Base-by-base conservation (phyloP, 1,284 basidiomycete genomes). In the Leccinum angustisporum region DNA sequence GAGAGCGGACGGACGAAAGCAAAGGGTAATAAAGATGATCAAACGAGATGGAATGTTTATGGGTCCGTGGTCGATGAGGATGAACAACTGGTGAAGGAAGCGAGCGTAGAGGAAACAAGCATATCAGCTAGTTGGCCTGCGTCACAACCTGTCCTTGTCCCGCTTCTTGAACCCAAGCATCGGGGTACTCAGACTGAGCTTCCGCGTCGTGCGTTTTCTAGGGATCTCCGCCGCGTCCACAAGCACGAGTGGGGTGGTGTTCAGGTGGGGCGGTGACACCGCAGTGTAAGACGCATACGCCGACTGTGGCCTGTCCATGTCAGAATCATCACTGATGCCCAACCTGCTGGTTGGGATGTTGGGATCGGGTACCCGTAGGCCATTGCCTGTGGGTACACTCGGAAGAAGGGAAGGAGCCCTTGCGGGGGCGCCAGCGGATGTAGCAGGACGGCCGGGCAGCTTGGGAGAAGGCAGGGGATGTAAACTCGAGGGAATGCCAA, bases 161-260 rank as follows among this genome's bases (percentile, higher is more conserved):
- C 79, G 79, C 70, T 78, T 79, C 59, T 82, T 85, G 68, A 90
- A 84, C 40, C 85, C 77, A 4, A 88, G 80, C 69, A 86, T 84
- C 58, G 85, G 83, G 55, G 83, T 80, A 25, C 82, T 83, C 61
- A 91, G 76, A 71, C 89, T 91, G 75, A 91, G 72, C 77, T 91
- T 91, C 59, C 88, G 77, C 68, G 78, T 81, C 60, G 84, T 79
- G 27, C 80, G 78, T 70, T 80, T 86, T 43, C 75, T 61, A 33
- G 66, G 67, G 2, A 69, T 62, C 57, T 61, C 66, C 2, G 68
- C 56, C 40, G 68, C 69, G 53, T 65, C 71, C 50, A 61, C 67
- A 25, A 71, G 69, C 1, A 61, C 0, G 0, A 60, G 61, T 13
- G 61, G 74, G 38, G 57, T 63, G 40, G 73, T 61, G 57, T 73